Evolutionary conservation across 78 protist genomes (phyloP), one percentile per base, ranked within the genome.

Genomic region (Polysphondylium violaceum): DNA sequence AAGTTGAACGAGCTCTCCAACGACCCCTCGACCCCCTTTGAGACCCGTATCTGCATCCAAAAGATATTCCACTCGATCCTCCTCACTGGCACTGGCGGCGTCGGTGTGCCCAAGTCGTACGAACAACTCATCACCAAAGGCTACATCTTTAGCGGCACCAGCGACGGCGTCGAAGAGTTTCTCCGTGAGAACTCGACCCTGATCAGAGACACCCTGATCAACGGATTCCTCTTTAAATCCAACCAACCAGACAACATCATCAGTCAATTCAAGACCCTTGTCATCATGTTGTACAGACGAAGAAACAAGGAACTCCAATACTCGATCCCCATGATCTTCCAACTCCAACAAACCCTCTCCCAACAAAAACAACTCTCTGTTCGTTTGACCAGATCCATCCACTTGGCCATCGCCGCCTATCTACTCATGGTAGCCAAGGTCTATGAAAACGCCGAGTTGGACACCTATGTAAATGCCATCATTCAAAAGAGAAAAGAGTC

Each of bases 191-290:
- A 71, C 41, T 40, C 78, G 35, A 25, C 76, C 21, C 35, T 72
- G 5, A 83, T 83, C 33, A 55, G 78, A 44, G 79, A 83, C 17
- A 43, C 77, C 0, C 19, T 83, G 14, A 29, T 83, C 40, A 69
- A 29, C 21, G 79, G 73, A 27, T 83, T 83, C 19, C 17, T 29
- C 5, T 44, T 35, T 33, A 14, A 36, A 29, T 43, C 36, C n/a
- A 83, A 83, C 44, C 91, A 83, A 38, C 91, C 91, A 31, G 55
- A 51, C 16, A 83, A 83, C 29, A 38, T 71, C n/a, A 58, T 69
- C 17, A 23, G 74, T 3, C n/a, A 69, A 17, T 83, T 69, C 16
- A 83, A 59, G 33, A 83, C 91, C 1, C 41, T 83, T 38, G 38
- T 83, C 21, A 31, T 60, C 9, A 17, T 83, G 2, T 59, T 83